Evolutionary conservation across 371 early-diverging fungal species (phyloP), one percentile per base, ranked within the genome.

Genomic region (Rhizomucor miehei): DNA sequence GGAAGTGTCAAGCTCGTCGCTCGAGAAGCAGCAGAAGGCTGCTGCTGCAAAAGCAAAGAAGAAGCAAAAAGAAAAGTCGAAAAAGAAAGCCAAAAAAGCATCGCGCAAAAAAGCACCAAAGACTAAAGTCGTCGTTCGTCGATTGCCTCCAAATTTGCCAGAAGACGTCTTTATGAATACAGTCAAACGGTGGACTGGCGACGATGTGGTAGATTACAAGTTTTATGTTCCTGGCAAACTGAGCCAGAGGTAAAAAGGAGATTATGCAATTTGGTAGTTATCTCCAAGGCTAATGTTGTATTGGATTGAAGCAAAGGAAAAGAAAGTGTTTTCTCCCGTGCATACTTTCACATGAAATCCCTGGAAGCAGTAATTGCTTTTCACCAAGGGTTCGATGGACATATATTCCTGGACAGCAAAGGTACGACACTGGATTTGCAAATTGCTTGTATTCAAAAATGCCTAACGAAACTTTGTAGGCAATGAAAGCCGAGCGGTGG

Each of bases 131-230:
- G 81, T 93, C 12, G 83, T 93, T 5, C 77, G 94, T 35, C 72
- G 90, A 38, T 73, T 93, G 14, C 92, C 94, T 5, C 90, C 92
- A 25, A 82, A 82, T 55, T 60, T 93, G 5, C 90, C 91, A 2
- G 84, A 88, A 63, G 76, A 79, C 12, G 71, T 84, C 23, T 91
- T 93, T 61, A 57, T 79, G 63, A 76, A 78, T 29, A 69, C 87
- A 5, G 79, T 89, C 10, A 76, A 77, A 35, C 62, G 69, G 36
- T 88, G 87, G 80, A 59, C 77, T 5, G 61, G 60, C 20, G 81
- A 85, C 35, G 69, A 73, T 1, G 62, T 65, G 14, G 61, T 78
- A 0, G 86, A 82, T 36, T 86, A 80, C 68, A 66, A 69, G 13
- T 48, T 69, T 10, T 91, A 79, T 62, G 68, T 84, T 14, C 73